Percentiles rank a stretch among this genome's conserved stretches.
Conservation (phyloP, 352 stramenopile genomes). For the Phytophthora pisi region DNA sequence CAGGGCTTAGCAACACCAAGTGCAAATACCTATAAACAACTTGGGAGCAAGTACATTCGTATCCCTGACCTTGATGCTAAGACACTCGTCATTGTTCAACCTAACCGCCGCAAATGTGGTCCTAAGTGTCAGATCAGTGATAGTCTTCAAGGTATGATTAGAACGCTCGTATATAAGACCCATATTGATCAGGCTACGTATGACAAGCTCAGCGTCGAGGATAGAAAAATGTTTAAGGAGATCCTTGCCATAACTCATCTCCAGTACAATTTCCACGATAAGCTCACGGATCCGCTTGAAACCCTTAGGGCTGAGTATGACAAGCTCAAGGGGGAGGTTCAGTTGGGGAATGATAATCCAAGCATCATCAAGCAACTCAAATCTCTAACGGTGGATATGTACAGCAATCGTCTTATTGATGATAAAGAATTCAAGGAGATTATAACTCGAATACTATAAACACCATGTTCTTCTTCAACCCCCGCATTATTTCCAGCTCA, state of each 20-base stretch:
- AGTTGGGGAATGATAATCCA: too few relatives aligned
- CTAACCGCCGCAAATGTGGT: constrained; percentile 3
- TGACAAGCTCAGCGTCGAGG: neutral
- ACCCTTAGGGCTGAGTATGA: constrained; percentile 13
- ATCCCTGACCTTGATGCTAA: constrained; percentile 17
- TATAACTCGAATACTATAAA: constrained; percentile 25
- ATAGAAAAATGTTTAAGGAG: constrained; percentile 1
- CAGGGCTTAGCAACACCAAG: constrained; percentile 6
- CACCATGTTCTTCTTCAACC: constrained; percentile 20
- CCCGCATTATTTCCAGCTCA: constrained; percentile 13
- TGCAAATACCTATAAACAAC: neutral
- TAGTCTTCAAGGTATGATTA: constrained; percentile 10
- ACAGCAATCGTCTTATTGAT: constrained; percentile 20
- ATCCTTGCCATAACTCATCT: neutral
- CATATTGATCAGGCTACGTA: neutral
- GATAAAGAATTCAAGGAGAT: constrained; percentile 27
- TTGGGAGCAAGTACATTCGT: constrained; percentile 25
- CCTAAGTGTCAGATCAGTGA: constrained; percentile 20
- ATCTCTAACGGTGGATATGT: constrained; percentile 23
- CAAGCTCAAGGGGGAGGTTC: constrained; percentile 26
- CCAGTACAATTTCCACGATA: neutral
- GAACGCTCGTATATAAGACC: neutral
- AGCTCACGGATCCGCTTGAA: constrained; percentile 8
- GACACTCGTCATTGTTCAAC: constrained; percentile 14
- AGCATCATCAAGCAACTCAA: too few relatives aligned